Conservation (phyloP, 2,329 filamentous ascomycete species). For the Mycosphaerella sp. region DNA sequence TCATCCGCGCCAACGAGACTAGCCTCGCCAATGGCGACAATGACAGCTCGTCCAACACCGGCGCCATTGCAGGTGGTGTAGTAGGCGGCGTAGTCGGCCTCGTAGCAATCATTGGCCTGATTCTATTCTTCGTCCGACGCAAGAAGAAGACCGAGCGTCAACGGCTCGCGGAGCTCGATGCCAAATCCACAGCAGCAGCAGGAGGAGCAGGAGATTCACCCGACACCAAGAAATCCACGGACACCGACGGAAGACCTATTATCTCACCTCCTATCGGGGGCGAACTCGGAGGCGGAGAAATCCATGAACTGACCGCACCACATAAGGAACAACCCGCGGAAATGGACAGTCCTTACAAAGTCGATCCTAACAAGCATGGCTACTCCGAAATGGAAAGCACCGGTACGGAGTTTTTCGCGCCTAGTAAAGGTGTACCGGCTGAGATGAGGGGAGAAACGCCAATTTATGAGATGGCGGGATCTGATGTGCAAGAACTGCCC, state of each 20-base stretch:
- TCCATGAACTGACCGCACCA: conserved; percentile 32
- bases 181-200: conserved; percentile 22
- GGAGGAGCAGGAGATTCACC: conserved; percentile 3
- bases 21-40: conserved; percentile 9
- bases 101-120: conserved; percentile 25
- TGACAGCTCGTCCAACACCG: conserved; percentile 26
- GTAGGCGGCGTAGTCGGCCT: conserved; percentile 30
- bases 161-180: conserved; percentile 30
- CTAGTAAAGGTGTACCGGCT: conserved; percentile 15
- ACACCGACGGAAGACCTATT: conserved; percentile 22
- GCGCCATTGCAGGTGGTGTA: conserved; percentile 34
- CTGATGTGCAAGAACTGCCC: conserved; percentile 26
- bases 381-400: conserved; percentile 33
- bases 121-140: conserved; percentile 29
- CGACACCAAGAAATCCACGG: conserved; percentile 11
- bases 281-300: conserved; percentile 32
- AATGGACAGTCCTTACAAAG: conserved; percentile 30
- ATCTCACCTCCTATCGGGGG: conserved; percentile 31
- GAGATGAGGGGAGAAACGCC: conserved; percentile 28
- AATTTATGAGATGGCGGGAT: conserved; percentile 32
- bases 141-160: conserved; percentile 24
- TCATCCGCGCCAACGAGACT: conserved; percentile 27
- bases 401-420: conserved; percentile 18
- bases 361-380: conserved; percentile 31
- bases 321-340: conserved; percentile 27